These are phyloP conservation scores for Rhodocollybia butyracea DNA, from an alignment of 768 basidiomycete species.

Conservation along the genomic window DNA sequence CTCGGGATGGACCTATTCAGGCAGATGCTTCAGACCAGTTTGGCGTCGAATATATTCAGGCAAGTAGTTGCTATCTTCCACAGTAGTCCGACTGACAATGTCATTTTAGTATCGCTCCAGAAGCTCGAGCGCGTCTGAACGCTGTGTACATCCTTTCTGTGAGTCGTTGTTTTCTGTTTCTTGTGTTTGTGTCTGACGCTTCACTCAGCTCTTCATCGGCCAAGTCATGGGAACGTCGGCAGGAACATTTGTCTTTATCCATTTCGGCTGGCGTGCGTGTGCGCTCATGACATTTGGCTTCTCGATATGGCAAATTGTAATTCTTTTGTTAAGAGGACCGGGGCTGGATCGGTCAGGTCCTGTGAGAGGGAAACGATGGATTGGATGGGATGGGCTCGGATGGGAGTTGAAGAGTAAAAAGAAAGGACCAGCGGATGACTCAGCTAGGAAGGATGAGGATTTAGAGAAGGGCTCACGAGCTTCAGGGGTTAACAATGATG, in stretches of 20 bases:
- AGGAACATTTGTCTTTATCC: constrained; percentile 67
- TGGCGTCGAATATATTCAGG: constrained; percentile 18
- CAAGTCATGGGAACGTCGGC: constrained; percentile 82
- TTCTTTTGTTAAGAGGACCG: constrained; percentile 68
- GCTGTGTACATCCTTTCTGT: constrained; percentile 69
- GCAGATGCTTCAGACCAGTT: constrained; percentile 51
- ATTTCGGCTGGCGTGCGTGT: constrained; percentile 67
- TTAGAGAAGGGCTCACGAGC: no score
- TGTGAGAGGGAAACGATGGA: constrained; percentile 33
- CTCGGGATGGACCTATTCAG: constrained; percentile 49
- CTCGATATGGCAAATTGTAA: constrained; percentile 49
- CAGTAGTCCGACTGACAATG: constrained; percentile 34
- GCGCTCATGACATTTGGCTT: constrained; percentile 60
- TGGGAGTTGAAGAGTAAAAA: background rate
- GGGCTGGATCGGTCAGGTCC: constrained; percentile 54
- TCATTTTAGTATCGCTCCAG: constrained; percentile 27
- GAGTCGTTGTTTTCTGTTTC: constrained; percentile 8
- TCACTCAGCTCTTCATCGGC: constrained; percentile 59
- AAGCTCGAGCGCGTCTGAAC: constrained; percentile 59
- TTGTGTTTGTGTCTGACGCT: background rate
- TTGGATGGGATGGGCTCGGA: constrained; percentile 8
- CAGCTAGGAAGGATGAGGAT: no score
- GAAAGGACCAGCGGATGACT: background rate
- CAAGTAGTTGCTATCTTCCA: constrained; percentile 27
- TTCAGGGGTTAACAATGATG: no score